Evolutionary conservation across 2,329 filamentous ascomycete species (phyloP), one percentile per base, ranked within the genome.

Genomic region (Huntiella savannae): DNA sequence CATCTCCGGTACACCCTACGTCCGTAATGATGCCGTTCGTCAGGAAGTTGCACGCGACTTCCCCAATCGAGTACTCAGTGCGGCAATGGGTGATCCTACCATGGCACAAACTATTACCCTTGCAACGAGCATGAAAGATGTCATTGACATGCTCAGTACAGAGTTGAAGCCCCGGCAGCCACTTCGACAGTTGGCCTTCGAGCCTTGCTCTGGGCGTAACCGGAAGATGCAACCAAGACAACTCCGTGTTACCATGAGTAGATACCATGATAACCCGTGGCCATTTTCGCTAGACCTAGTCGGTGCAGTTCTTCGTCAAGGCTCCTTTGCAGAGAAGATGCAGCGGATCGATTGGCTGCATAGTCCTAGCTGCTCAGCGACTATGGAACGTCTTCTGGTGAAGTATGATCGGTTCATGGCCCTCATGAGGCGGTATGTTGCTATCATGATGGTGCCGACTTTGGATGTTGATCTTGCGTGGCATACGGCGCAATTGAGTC

Each of bases 401-500:
- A 86, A 82, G 56, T 83, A 83, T 54, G 41, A 60, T 2, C 69
- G 77, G 3, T 86, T 83, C 59, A 62, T 81, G 12, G 43, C 53
- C 0, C 68, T 85, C 52, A 77, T 84, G 58, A 58, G 59, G 1
- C 50, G 55, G 0, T 54, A 73, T 38, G 65, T 66, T 0, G 53
- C 50, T 0, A 57, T 68, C 3, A 62, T 71, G 11, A 71, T 67
- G 0, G 80, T 86, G 1, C 81, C 81, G 0, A 86, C 80, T 0
- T 64, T 85, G 0, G 82, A 86, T 52, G 68, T 86, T 4, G 81
- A 86, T 55, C 63, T 86, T 0, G 79, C 73, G 0, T 86, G 81
- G 80, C 84, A 92, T 57, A 88, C 82, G 0, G 82, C 88, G 54
- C 80, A 88, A 57, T 71, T 88, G 3, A 71, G 64, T 6, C 79